phyloP scores from a whole-genome alignment of 2,329 filamentous ascomycete genomes.

The Diaporthe citriasiana region DNA sequence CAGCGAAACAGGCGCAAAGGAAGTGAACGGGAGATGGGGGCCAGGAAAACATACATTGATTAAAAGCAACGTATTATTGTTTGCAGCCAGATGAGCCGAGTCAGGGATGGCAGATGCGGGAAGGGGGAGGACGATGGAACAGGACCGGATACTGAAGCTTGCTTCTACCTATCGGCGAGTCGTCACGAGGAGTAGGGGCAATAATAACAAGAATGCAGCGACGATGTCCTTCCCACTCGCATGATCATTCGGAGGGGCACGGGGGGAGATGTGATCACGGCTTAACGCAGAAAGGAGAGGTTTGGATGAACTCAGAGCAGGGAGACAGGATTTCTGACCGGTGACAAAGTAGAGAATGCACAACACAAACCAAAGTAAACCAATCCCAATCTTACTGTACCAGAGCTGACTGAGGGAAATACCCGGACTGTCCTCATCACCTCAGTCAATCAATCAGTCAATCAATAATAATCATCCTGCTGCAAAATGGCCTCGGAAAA shows the following conservation, averaged over 20 bases:
- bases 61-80: constrained; percentile 15
- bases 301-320: constrained; percentile 18
- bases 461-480: neutral
- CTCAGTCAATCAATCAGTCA: neutral
- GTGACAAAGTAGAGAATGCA: neutral
- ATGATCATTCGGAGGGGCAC: neutral
- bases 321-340: neutral
- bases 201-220: neutral
- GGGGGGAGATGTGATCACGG: too few relatives aligned
- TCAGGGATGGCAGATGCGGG: constrained; percentile 10
- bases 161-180: neutral
- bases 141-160: neutral
- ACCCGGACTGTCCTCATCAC: neutral
- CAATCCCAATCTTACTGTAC: constrained; percentile 4
- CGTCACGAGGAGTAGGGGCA: neutral
- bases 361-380: constrained; percentile 34
- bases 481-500: constrained; percentile 35
- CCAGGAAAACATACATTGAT: neutral
- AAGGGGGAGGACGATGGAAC: constrained; percentile 3
- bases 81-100: constrained; percentile 11
- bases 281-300: neutral
- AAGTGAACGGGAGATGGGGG: neutral
- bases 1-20: constrained; percentile 23
- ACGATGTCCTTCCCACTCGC: neutral
- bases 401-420: neutral